Percentiles rank a stretch among this genome's conserved stretches.
phyloP scores from a whole-genome alignment of 768 basidiomycete genomes.

The Suillus tomentosus region DNA sequence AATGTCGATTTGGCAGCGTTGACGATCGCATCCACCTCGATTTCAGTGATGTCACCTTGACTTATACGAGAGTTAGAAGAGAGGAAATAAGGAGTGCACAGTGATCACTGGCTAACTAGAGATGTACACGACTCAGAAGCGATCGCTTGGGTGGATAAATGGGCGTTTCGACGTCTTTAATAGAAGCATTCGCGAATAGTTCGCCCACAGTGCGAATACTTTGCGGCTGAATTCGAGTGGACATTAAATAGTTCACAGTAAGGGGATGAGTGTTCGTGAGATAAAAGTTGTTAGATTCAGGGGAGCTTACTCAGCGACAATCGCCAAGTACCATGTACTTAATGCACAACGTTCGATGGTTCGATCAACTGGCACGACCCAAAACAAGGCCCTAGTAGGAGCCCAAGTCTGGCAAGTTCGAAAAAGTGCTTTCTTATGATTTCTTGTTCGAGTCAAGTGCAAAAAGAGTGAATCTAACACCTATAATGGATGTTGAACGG shows the following conservation, averaged over 20 bases:
- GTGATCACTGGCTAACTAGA: constrained; percentile 52
- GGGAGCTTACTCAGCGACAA: no score
- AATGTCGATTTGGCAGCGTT: constrained; percentile 80
- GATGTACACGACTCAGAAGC: constrained; percentile 61
- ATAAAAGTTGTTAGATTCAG: neutral
- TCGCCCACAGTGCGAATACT: constrained; percentile 59
- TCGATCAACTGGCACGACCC: neutral
- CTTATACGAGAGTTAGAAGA: constrained; percentile 36
- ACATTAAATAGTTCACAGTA: constrained; percentile 8
- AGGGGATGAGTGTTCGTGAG: neutral
- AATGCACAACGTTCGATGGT: no score
- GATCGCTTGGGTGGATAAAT: constrained; percentile 39
- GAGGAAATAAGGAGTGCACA: neutral
- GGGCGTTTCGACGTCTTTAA: constrained; percentile 38
- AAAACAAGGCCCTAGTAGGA: neutral
- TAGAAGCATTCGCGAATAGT: constrained; percentile 46
- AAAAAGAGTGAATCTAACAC: neutral
- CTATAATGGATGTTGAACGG: neutral
- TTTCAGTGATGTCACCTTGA: constrained; percentile 76
- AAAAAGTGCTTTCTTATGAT: neutral
- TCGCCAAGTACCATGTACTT: no score
- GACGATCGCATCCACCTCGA: constrained; percentile 74
- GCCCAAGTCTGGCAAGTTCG: neutral
- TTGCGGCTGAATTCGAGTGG: constrained; percentile 31
- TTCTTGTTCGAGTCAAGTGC: neutral